phyloP scores from a whole-genome alignment of 2,329 filamentous ascomycete genomes.

The Venturia aucupariae region DNA sequence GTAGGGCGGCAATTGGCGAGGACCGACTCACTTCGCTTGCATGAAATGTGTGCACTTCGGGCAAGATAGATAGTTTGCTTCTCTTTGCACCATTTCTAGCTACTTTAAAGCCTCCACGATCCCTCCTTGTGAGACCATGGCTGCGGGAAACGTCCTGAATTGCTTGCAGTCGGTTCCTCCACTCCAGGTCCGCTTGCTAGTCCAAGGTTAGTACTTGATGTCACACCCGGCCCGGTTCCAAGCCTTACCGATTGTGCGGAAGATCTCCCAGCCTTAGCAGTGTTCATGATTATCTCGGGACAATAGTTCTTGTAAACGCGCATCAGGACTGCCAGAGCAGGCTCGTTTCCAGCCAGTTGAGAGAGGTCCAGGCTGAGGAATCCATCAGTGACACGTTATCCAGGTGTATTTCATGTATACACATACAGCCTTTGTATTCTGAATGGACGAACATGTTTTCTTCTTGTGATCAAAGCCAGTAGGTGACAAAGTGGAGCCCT shows the following conservation, averaged over 20 bases:
- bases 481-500: conserved; percentile 58
- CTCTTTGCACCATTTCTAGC: conserved; percentile 43
- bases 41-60: conserved; percentile 64
- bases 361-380: conserved; percentile 38
- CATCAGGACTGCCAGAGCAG: conserved; percentile 62
- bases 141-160: conserved; percentile 46
- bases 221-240: neutral
- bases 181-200: conserved; percentile 63
- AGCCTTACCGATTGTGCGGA: conserved; percentile 31
- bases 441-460: conserved; percentile 76
- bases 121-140: conserved; percentile 25
- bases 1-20: neutral
- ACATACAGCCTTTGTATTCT: conserved; percentile 61
- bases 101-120: conserved; percentile 54
- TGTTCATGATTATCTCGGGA: conserved; percentile 75
- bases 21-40: conserved; percentile 48
- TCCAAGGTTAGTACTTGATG: conserved; percentile 20
- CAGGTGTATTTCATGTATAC: neutral
- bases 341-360: conserved; percentile 52
- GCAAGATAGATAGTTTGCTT: conserved; percentile 43
- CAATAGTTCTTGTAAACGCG: conserved; percentile 87
- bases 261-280: conserved; percentile 40
- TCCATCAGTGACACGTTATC: neutral
- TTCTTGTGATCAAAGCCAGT: conserved; percentile 66
- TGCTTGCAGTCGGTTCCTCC: conserved; percentile 57